Conservation (phyloP, 2,329 filamentous ascomycete genomes). For the Clarireedia sp. region DNA sequence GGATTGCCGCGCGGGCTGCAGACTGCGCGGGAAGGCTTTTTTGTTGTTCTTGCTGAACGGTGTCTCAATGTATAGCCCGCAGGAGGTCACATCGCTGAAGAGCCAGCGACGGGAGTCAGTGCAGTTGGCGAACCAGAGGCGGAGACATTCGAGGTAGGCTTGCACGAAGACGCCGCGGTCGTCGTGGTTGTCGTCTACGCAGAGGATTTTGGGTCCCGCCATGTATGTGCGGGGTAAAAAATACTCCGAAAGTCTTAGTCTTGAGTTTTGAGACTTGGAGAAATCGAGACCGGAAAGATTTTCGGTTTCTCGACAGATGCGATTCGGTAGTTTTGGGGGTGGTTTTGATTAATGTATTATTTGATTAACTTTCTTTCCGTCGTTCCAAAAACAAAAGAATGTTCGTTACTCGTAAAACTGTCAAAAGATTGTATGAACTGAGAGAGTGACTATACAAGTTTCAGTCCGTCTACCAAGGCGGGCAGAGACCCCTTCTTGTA, state of each 20-base stretch:
- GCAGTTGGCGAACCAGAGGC: not conserved
- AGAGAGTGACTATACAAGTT: not conserved
- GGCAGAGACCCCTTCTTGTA: not conserved
- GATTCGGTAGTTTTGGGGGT: not conserved
- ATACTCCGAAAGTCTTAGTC: not conserved
- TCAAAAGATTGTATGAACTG: not conserved
- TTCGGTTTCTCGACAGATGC: not conserved
- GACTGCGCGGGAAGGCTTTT: not conserved
- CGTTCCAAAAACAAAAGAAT: not conserved
- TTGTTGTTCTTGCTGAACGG: not conserved
- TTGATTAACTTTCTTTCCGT: not conserved
- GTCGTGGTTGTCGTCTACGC: not conserved
- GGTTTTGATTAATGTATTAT: not conserved
- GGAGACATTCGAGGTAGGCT: not conserved
- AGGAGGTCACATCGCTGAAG: not conserved
- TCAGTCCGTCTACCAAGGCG: not conserved
- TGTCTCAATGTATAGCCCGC: not conserved
- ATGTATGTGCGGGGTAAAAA: not conserved
- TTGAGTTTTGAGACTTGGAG: not conserved
- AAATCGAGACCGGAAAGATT: not conserved
- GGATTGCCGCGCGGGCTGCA: not conserved
- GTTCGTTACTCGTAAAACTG: not conserved
- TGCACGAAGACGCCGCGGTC: not conserved
- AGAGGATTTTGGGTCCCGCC: not conserved
- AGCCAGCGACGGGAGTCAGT: not conserved